Evolutionary conservation across 2,329 filamentous ascomycete genomes (phyloP), one percentile per base, ranked within the genome.

Genomic region (Pseudocercospora pini-densiflorae): DNA sequence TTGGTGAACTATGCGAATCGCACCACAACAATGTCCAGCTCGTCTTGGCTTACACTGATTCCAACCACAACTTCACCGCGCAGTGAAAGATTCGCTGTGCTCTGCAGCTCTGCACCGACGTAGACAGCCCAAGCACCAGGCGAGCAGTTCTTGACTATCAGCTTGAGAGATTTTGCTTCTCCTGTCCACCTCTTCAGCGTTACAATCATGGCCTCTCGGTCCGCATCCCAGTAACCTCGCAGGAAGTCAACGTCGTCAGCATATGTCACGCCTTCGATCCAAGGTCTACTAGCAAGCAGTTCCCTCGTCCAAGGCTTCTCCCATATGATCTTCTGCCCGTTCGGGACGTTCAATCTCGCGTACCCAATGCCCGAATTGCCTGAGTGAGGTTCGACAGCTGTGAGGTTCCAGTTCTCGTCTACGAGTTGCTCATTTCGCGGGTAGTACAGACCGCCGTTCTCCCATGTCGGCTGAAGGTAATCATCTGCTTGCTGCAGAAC

Each of bases 321-420:
- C 70, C 72, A 81, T 73, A 79, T 77, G 43, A 62, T 76, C 68
- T 73, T 76, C 71, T 77, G 76, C 12, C 80, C 79, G 64, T 79
- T 74, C 4, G 69, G 61, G 10, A 81, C 75, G 64, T 81, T 80
- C 21, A 80, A 67, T 21, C 79, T 68, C 5, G 74, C 73, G 54
- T 81, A 81, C 0, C 73, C 78, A 62, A 81, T 76, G 0, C 69
- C 74, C 0, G 74, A 73, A 63, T 81, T 81, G 0, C 80, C 77
- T 0, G 77, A 71, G 21, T 77, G 79, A 0, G 78, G 77, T 27
- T 81, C 78, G 62, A 79, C 73, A 47, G 70, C 66, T 1, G 66
- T 73, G 69, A 74, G 74, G 5, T 73, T 67, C 2, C 69, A 70
- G 0, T 74, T 57, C 2, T 71, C 61, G 61, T 78, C 73, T 21